These are phyloP conservation scores for Microcyclospora tardicrescens DNA, from an alignment of 2,329 filamentous ascomycete species.

Conservation along the genomic window DNA sequence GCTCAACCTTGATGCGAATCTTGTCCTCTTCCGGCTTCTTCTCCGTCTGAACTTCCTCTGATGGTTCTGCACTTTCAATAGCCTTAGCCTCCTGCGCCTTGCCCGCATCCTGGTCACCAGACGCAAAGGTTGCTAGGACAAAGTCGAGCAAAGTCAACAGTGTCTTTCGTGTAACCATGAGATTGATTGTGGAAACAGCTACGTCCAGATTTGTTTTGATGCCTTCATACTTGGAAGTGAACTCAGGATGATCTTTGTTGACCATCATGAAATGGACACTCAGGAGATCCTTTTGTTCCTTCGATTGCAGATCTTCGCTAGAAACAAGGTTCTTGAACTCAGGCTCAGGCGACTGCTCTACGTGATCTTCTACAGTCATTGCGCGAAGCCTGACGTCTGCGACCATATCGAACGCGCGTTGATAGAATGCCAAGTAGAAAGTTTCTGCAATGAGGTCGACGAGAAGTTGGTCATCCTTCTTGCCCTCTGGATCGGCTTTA, in stretches of 20 bases:
- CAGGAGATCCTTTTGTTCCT: slow-evolving; percentile 69
- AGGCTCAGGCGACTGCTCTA: slow-evolving; percentile 68
- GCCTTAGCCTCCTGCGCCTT: slow-evolving; percentile 10
- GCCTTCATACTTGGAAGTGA: slow-evolving; percentile 80
- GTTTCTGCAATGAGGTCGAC: slow-evolving; percentile 84
- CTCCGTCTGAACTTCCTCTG: slow-evolving; percentile 22
- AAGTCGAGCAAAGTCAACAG: slow-evolving; percentile 89
- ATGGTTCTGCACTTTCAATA: slow-evolving; percentile 16
- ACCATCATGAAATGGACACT: slow-evolving; percentile 81
- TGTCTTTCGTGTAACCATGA: slow-evolving; percentile 87
- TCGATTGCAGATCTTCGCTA: slow-evolving; percentile 59
- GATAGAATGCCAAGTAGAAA: slow-evolving; percentile 77
- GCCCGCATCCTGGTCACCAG: slow-evolving; percentile 7
- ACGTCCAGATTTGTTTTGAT: slow-evolving; percentile 89
- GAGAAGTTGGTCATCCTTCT: slow-evolving; percentile 64
- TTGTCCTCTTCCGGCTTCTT: slow-evolving; percentile 43
- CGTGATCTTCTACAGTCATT: slow-evolving; percentile 84
- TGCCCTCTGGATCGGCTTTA: slow-evolving; percentile 66
- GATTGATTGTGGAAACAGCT: slow-evolving; percentile 85
- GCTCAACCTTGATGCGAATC: slow-evolving; percentile 82
- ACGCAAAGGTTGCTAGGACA: slow-evolving; percentile 77
- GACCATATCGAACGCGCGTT: slow-evolving; percentile 82
- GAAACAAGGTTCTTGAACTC: slow-evolving; percentile 98
- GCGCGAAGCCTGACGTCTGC: slow-evolving; percentile 82
- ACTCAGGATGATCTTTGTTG: slow-evolving; percentile 83